Conservation (phyloP, 2,329 filamentous ascomycete species). For the Cercospora sojina region DNA sequence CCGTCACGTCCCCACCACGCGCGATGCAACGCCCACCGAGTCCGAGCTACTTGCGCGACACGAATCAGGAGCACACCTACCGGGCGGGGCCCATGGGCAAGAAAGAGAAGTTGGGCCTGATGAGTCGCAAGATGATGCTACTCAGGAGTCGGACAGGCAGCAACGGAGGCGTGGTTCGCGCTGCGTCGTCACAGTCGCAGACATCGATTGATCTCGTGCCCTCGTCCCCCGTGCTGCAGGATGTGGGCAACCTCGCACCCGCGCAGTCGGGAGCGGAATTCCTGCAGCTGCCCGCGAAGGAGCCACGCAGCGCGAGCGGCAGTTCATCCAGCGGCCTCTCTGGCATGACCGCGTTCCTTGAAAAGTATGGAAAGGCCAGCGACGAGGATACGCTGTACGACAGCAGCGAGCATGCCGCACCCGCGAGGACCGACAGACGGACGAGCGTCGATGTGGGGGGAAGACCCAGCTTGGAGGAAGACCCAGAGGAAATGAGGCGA, state of each 20-base stretch:
- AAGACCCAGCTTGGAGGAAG: slow-evolving; percentile 21
- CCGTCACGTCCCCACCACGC: slow-evolving; percentile 27
- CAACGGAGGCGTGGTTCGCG: slow-evolving; percentile 11
- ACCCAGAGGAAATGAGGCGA: slow-evolving; percentile 32
- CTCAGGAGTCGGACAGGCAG: slow-evolving; percentile 33
- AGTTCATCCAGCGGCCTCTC: slow-evolving; percentile 48
- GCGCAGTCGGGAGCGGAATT: slow-evolving; percentile 18
- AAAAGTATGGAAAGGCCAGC: slow-evolving; percentile 30
- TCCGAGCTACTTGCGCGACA: slow-evolving; percentile 32
- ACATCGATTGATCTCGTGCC: slow-evolving; percentile 22
- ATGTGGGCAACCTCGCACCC: slow-evolving; percentile 33
- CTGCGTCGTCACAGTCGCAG: slow-evolving; percentile 12
- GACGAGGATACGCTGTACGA: slow-evolving; percentile 27
- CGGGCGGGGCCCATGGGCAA: slow-evolving; percentile 18
- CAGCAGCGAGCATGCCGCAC: slow-evolving; percentile 21
- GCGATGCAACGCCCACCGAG: slow-evolving; percentile 31
- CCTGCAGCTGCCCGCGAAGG: slow-evolving; percentile 22
- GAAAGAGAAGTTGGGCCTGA: slow-evolving; percentile 35
- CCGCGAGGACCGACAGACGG: slow-evolving; percentile 6
- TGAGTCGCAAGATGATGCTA: slow-evolving; percentile 37
- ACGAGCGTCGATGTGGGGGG: background rate
- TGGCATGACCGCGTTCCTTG: slow-evolving; percentile 38
- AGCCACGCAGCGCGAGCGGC: slow-evolving; percentile 35
- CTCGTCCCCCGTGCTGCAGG: slow-evolving; percentile 36
- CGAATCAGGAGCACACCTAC: slow-evolving; percentile 3